Percentiles rank a stretch among this genome's conserved stretches.
These are phyloP conservation scores for Saccharomyces hybrid DNA, from an alignment of 1,139 yeast species.

Conservation along the genomic window DNA sequence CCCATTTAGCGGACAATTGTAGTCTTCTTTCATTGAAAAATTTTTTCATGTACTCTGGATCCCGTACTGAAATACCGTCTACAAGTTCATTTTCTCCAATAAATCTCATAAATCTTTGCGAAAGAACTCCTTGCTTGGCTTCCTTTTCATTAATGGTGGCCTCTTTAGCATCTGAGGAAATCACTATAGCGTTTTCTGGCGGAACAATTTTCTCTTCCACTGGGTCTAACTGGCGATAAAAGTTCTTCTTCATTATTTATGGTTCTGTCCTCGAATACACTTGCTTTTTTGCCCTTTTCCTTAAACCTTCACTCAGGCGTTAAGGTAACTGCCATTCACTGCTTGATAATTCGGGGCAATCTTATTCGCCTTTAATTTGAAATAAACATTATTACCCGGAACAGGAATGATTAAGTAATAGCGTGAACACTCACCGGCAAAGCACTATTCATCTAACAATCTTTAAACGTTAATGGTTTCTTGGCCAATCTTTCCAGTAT, in stretches of 20 bases:
- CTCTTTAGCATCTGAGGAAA: slow-evolving; percentile 20
- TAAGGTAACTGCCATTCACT: neutral
- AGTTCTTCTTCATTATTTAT: slow-evolving; percentile 13
- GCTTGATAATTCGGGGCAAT: neutral
- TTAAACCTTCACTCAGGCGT: neutral
- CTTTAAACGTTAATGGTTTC: neutral
- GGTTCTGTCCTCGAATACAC: neutral
- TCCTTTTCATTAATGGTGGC: slow-evolving; percentile 13
- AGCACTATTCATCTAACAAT: neutral
- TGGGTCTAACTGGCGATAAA: slow-evolving; percentile 25
- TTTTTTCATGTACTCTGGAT: slow-evolving; percentile 18
- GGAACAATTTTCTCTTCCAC: slow-evolving; percentile 24
- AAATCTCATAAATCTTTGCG: slow-evolving; percentile 9
- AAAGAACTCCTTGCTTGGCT: slow-evolving; percentile 5
- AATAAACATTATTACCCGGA: neutral
- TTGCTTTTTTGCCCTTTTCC: neutral
- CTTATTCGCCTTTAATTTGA: neutral
- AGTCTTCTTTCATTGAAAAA: slow-evolving; percentile 20
- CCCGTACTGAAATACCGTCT: slow-evolving; percentile 28
- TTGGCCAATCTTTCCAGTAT: neutral
- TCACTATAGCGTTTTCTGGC: slow-evolving; percentile 14
- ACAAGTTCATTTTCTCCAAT: slow-evolving; percentile 21
- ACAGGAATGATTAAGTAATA: neutral
- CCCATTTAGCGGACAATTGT: slow-evolving; percentile 35
- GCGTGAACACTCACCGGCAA: neutral